Conservation (phyloP, 371 early-diverging fungal species). For the Polyrhizophydium stewartii region DNA sequence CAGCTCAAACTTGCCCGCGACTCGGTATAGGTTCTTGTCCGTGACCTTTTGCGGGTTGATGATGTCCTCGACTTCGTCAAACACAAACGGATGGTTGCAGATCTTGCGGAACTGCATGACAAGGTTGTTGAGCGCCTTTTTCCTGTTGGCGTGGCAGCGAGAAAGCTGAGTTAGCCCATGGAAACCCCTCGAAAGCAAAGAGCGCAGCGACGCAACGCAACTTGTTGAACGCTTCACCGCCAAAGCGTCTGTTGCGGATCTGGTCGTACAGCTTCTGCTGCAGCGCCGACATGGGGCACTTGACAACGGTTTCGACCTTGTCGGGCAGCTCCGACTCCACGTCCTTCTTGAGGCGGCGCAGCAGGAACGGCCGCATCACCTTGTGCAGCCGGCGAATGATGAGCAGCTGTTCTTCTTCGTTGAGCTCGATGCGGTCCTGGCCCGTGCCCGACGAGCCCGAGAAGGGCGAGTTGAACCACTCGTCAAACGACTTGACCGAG, state of each 20-base stretch:
- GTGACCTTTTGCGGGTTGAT: constrained; percentile 58
- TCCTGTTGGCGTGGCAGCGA: constrained; percentile 15
- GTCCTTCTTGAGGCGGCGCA: constrained; percentile 98
- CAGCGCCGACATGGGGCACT: constrained; percentile 84
- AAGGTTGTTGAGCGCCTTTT: constrained; percentile 91
- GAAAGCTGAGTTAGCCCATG: background rate
- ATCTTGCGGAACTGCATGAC: constrained; percentile 99
- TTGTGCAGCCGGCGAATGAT: constrained; percentile 97
- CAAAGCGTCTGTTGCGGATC: constrained; percentile 24
- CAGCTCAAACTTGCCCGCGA: constrained; percentile 97
- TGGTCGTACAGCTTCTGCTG: constrained; percentile 58
- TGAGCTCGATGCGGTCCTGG: constrained; percentile 82
- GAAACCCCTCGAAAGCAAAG: background rate
- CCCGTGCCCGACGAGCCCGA: constrained; percentile 66
- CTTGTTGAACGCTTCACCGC: constrained; percentile 17
- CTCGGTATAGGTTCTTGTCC: constrained; percentile 61
- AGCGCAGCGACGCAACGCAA: background rate
- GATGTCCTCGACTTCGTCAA: constrained; percentile 87
- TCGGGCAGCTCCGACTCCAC: constrained; percentile 98
- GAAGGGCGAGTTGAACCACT: constrained; percentile 98
- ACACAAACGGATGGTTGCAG: constrained; percentile 99
- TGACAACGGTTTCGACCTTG: constrained; percentile 97
- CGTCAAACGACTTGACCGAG: constrained; percentile 93
- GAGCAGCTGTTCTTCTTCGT: constrained; percentile 96
- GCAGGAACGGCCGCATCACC: constrained; percentile 95